Evolutionary conservation across 106 monocot species (phyloP), one percentile per base, ranked within the genome.

Genomic region (Dendrobium catenatum): DNA sequence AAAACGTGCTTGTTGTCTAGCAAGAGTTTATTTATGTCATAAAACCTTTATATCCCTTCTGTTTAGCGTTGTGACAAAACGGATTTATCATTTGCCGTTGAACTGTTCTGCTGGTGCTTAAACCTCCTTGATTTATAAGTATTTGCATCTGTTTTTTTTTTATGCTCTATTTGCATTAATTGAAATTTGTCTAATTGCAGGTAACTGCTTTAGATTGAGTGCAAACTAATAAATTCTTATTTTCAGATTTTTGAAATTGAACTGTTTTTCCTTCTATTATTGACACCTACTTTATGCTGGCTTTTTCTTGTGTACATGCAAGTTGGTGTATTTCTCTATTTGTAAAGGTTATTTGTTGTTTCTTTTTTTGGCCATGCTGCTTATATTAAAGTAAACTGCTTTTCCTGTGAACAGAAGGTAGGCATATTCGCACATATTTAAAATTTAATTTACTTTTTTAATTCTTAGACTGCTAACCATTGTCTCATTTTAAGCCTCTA

Each of bases 401-500:
- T 46, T 75, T 42, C 18, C 44, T n/a, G 22, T 61, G 22, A 61
- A 61, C 61, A 61, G 20, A 58, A n/a, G 51, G 61, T 61, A 6
- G 61, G 20, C n/a, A 61, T 61, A 51, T 51, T 61, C 22, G 10
- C 22, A 61, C 10, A 22, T 61, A 58, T 58, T 48, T 58, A 58
- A 58, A 18, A n/a, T 75, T 42, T n/a, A 15, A 75, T 24, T 76
- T 42, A 10, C 1, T 73, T 42, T 40, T 5, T 20, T 2, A 55
- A 9, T 24, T 33, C 73, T 74, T n/a, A 40, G 0, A 22, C 37
- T n/a, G 7, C 33, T 83, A 10, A 66, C 18, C 75, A 22, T 42
- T n/a, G 58, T 40, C 55, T 43, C 13, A 68, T 16, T 72, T 0
- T 82, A 40, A 93, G 88, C 76, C 83, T 56, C 31, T 85, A 1